Base-by-base conservation (phyloP, 192 early-diverging fungal genomes). In the Dissophora ornata region DNA sequence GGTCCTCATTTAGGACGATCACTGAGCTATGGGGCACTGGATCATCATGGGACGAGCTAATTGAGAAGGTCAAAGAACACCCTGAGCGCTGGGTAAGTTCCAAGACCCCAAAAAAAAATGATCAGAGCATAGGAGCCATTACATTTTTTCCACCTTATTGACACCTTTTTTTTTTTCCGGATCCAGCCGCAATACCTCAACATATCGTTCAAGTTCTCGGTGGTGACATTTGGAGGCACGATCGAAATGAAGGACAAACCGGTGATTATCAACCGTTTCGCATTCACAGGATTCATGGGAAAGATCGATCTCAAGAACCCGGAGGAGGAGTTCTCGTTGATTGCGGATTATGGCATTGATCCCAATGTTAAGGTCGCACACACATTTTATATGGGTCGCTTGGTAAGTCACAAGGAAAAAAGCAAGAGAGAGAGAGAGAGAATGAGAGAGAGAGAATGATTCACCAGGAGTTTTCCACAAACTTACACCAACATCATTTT, bases 211-310 rank as follows among this genome's bases (percentile, higher is more conserved):
- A 90, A 90, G 71, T 94, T 94, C 57, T 80, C 68, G 0, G 90
- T 97, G 4, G 84, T 88, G 6, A 86, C 87, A 11, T 98, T 94
- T 71, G 92, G 92, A 50, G 73, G 79, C 26, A 92, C 94, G 30
- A 86, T 92, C 54, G 71, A 89, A 26, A 80, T 85, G n/a, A 70
- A 86, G 40, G 85, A 94, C 57, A 93, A 97, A 77, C 64, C 96
- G 0, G 80, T 79, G 0, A 83, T 93, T 24, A 98, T 99, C 42
- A 85, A 99, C 49, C 82, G 83, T 0, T 96, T 97, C 62, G 78
- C 91, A 6, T 99, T 92, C 71, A 80, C 98, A n/a, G 89, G 81
- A n/a, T 93, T 89, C 46, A 55, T 89, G 41, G 97, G 97, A 4
- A 82, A 84, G 38, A 95, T 99, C 40, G 84, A 93, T 57, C 80